A percentile compares a stretch with the other conserved stretches of the same genome.
phyloP scores from a whole-genome alignment of 2,329 filamentous ascomycete genomes.

The Epichloe baconii region DNA sequence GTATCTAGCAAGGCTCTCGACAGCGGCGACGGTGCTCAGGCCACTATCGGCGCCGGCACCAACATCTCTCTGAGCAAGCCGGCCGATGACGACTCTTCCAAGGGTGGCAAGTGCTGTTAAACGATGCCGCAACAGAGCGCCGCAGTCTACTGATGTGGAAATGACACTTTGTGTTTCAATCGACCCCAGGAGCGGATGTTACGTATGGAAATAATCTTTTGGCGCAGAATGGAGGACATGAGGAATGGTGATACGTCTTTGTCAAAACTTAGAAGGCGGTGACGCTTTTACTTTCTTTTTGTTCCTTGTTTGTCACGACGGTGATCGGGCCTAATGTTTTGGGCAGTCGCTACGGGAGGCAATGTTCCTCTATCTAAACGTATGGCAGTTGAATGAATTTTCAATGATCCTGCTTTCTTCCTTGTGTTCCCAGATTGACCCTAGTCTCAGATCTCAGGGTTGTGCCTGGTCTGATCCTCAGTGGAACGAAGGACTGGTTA shows the following conservation, averaged over 20 bases:
- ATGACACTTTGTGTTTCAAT: constrained; percentile 21
- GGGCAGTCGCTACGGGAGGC: constrained; percentile 22
- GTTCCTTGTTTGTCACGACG: constrained; percentile 25
- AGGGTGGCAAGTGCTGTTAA: constrained; percentile 75
- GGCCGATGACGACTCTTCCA: constrained; percentile 59
- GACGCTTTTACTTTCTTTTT: constrained; percentile 26
- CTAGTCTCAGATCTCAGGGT: background rate
- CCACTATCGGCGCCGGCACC: constrained; percentile 65
- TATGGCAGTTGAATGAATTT: constrained; percentile 23
- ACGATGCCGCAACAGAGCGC: constrained; percentile 13
- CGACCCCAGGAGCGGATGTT: constrained; percentile 21
- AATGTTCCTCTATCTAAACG: constrained; percentile 21
- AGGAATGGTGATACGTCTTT: constrained; percentile 22
- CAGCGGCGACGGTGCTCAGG: constrained; percentile 68
- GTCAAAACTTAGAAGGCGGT: constrained; percentile 26
- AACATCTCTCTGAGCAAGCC: constrained; percentile 83
- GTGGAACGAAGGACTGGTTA: background rate
- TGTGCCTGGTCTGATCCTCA: background rate
- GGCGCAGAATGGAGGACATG: constrained; percentile 19
- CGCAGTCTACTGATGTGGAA: background rate
- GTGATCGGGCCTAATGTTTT: constrained; percentile 23
- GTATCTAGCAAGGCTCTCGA: constrained; percentile 96
- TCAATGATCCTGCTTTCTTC: constrained; percentile 13
- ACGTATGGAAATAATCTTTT: constrained; percentile 17
- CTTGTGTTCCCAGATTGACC: background rate